A percentile compares a stretch with the other conserved stretches of the same genome.
phyloP scores from a whole-genome alignment of 805 yeast genomes.

The Pichia sporocuriosa region DNA sequence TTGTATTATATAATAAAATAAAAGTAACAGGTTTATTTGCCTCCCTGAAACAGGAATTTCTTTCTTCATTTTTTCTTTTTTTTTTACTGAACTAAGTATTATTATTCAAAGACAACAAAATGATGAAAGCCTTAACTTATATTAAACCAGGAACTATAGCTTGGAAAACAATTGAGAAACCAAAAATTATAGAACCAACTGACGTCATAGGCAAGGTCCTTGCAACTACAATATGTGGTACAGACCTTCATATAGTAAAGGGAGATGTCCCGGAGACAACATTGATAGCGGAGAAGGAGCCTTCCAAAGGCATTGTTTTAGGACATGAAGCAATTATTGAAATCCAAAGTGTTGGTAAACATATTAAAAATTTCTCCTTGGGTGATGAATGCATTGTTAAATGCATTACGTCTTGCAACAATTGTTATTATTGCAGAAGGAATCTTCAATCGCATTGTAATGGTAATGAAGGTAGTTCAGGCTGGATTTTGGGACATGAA shows the following conservation, averaged over 20 bases:
- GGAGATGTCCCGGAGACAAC: slow-evolving; percentile 53
- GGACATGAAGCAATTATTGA: slow-evolving; percentile 62
- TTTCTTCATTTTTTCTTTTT: no score
- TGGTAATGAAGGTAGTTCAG: slow-evolving; percentile 35
- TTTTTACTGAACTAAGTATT: background rate
- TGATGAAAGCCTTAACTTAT: slow-evolving; percentile 44
- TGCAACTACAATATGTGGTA: slow-evolving; percentile 59
- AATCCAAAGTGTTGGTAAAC: slow-evolving; percentile 43
- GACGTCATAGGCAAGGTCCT: slow-evolving; percentile 52
- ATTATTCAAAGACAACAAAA: slow-evolving; percentile 4
- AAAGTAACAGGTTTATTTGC: no score
- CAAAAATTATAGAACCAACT: slow-evolving; percentile 38
- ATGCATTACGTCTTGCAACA: slow-evolving; percentile 57
- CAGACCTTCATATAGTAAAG: slow-evolving; percentile 55
- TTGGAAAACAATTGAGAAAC: slow-evolving; percentile 35
- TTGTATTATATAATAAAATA: no score
- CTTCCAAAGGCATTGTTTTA: slow-evolving; percentile 29
- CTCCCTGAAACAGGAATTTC: no score
- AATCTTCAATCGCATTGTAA: slow-evolving; percentile 56
- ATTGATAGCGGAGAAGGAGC: slow-evolving; percentile 25
- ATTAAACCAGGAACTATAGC: slow-evolving; percentile 37
- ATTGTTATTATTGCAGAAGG: slow-evolving; percentile 49
- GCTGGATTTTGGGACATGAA: slow-evolving; percentile 47
- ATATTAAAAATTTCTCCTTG: slow-evolving; percentile 40
- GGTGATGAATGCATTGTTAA: slow-evolving; percentile 61